phyloP scores from a whole-genome alignment of 2,329 filamentous ascomycete species.

The Venturia pyrina region DNA sequence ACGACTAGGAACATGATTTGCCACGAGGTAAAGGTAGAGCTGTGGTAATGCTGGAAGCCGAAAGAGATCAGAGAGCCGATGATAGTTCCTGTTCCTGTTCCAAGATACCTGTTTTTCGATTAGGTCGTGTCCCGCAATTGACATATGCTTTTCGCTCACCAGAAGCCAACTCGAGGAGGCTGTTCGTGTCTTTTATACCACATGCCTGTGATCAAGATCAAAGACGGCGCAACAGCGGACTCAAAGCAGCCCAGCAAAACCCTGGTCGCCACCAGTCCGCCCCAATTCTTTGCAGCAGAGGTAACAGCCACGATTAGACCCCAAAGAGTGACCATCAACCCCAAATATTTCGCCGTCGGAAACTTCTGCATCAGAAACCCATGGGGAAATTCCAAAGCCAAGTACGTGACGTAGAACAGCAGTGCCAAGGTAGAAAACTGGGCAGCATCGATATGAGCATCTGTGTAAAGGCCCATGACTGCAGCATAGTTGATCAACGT shows the following conservation, averaged over 20 bases:
- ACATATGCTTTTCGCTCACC: not conserved
- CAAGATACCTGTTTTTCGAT: not conserved
- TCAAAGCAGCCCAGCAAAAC: conserved; percentile 24
- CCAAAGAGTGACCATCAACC: conserved; percentile 19
- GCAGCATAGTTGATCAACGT: conserved; percentile 31
- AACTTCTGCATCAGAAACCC: conserved; percentile 14
- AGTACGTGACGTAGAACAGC: conserved; percentile 17
- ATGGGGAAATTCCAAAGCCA: conserved; percentile 20
- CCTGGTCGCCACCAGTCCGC: conserved; percentile 20
- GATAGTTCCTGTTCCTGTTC: not conserved
- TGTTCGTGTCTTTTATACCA: conserved; percentile 31
- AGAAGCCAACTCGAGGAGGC: conserved; percentile 24
- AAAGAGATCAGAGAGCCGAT: not conserved
- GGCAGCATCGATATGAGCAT: conserved; percentile 23
- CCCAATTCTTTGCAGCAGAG: conserved; percentile 21
- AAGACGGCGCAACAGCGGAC: conserved; percentile 26
- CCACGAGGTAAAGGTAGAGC: conserved; percentile 3
- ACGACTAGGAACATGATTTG: conserved; percentile 24
- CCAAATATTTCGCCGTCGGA: conserved; percentile 26
- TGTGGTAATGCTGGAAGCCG: conserved; percentile 1
- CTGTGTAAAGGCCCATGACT: conserved; percentile 30
- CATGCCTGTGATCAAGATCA: conserved; percentile 29
- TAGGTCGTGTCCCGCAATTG: not conserved
- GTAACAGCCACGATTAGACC: conserved; percentile 21
- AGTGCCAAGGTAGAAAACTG: conserved; percentile 20